Evolutionary conservation across 2,329 filamentous ascomycete species (phyloP).

Genomic region (Trichoderma sp.): DNA sequence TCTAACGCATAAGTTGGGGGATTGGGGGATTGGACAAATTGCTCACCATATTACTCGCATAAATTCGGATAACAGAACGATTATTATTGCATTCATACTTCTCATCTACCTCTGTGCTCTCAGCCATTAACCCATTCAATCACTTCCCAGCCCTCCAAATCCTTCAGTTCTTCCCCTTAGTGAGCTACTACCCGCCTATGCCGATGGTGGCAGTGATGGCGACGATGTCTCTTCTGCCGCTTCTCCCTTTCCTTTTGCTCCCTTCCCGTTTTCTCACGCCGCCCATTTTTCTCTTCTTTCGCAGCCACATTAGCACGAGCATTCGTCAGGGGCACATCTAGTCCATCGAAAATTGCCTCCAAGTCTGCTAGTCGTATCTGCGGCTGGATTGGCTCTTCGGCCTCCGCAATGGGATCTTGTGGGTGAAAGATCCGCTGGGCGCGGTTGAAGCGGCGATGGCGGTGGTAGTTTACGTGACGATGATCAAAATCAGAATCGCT

Average conservation of each 20-base stretch:
- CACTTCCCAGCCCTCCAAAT: no score
- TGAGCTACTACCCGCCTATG: neutral
- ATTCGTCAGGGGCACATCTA: neutral
- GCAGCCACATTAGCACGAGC: neutral
- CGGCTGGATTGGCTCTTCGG: neutral
- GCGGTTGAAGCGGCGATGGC: neutral
- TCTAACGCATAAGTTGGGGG: neutral
- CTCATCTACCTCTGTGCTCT: neutral
- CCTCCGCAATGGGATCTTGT: neutral
- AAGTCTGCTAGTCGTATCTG: neutral
- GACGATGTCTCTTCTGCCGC: neutral
- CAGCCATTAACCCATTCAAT: neutral
- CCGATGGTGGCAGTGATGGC: neutral
- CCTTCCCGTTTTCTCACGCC: neutral
- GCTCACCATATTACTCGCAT: neutral
- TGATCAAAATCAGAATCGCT: neutral
- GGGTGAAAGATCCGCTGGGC: neutral
- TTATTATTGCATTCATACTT: neutral
- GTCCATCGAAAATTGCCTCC: slow-evolving; percentile 6
- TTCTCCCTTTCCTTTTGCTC: neutral
- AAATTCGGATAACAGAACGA: slow-evolving; percentile 9
- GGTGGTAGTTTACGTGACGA: slow-evolving; percentile 2
- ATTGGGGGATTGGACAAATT: neutral
- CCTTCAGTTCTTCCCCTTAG: neutral
- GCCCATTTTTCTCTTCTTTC: neutral